These are phyloP conservation scores for Rhizopus microsporus DNA, from an alignment of 371 early-diverging fungal species.

Conservation along the genomic window DNA sequence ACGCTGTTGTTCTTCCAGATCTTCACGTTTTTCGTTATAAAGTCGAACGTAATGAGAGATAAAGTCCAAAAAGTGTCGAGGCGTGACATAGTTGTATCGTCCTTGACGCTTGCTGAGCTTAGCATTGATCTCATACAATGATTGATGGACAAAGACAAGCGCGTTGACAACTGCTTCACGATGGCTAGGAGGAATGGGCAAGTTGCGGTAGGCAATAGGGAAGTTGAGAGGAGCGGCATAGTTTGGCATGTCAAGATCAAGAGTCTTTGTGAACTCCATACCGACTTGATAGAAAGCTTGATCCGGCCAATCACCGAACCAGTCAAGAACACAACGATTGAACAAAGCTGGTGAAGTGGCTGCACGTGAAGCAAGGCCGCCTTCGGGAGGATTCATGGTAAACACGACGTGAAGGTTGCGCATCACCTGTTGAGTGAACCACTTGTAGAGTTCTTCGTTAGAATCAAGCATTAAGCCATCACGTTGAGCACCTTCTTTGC, in stretches of 20 bases:
- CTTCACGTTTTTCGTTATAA: conserved; percentile 91
- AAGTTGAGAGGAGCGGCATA: conserved; percentile 74
- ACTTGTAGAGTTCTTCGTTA: conserved; percentile 93
- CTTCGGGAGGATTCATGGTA: conserved; percentile 99
- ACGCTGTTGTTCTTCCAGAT: conserved; percentile 97
- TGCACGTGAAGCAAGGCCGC: conserved; percentile 89
- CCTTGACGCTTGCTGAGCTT: conserved; percentile 85
- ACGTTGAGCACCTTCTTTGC: conserved; percentile 92
- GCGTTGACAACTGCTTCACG: conserved; percentile 89
- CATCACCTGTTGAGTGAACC: conserved; percentile 97
- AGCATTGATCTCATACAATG: conserved; percentile 84
- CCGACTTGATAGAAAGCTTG: conserved; percentile 98
- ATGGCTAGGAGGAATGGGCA: conserved; percentile 75
- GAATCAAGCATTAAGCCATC: conserved; percentile 95
- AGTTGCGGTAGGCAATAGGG: conserved; percentile 80
- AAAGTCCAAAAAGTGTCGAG: conserved; percentile 97
- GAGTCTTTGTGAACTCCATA: conserved; percentile 86
- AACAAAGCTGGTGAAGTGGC: conserved; percentile 99
- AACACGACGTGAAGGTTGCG: conserved; percentile 98
- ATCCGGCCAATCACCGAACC: conserved; percentile 99
- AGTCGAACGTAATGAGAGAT: conserved; percentile 91
- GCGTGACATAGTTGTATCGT: conserved; percentile 85
- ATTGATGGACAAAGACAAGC: conserved; percentile 91
- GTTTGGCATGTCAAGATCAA: conserved; percentile 83
- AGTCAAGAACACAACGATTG: conserved; percentile 99